A percentile compares a stretch with the other conserved stretches of the same genome.
These are phyloP conservation scores for Ophiocordyceps robertsii DNA, from an alignment of 2,329 filamentous ascomycete genomes.

Conservation along the genomic window DNA sequence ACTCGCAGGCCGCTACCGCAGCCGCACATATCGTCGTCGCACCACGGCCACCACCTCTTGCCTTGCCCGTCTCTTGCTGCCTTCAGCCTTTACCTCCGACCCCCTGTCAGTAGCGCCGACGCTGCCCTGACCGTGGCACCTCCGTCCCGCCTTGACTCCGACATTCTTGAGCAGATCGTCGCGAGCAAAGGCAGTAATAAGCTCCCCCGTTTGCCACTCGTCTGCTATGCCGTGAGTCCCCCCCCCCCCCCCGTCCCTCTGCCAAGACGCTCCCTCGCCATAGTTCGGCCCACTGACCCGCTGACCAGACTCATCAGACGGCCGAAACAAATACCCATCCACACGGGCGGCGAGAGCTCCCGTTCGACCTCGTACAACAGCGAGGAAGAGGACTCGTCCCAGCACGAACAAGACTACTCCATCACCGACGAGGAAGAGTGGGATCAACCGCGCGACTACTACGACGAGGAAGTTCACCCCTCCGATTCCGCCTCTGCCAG, in stretches of 20 bases:
- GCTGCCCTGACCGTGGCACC: not conserved
- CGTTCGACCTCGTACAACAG: constrained; percentile 23
- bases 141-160: constrained; percentile 26
- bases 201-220: constrained; percentile 11
- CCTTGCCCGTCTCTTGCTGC: not conserved
- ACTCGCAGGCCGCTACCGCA: not conserved
- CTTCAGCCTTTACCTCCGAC: not conserved
- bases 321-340: constrained; percentile 11
- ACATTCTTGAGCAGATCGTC: constrained; percentile 30
- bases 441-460: constrained; percentile 23
- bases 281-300: constrained; percentile 8
- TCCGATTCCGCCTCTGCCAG: constrained; percentile 44
- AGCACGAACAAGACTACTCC: constrained; percentile 15
- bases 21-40: constrained; percentile 1
- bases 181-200: constrained; percentile 27
- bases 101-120: not conserved
- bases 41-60: not conserved
- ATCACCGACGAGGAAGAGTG: constrained; percentile 25
- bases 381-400: constrained; percentile 24
- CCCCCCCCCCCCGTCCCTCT: constrained; percentile 6
- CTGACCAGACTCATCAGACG: constrained; percentile 14
- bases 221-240: constrained; percentile 32
- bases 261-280: constrained; percentile 4
- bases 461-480: constrained; percentile 38
- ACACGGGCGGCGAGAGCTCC: constrained; percentile 15